phyloP scores from a whole-genome alignment of 768 basidiomycete genomes.

The Lentinula aciculospora region DNA sequence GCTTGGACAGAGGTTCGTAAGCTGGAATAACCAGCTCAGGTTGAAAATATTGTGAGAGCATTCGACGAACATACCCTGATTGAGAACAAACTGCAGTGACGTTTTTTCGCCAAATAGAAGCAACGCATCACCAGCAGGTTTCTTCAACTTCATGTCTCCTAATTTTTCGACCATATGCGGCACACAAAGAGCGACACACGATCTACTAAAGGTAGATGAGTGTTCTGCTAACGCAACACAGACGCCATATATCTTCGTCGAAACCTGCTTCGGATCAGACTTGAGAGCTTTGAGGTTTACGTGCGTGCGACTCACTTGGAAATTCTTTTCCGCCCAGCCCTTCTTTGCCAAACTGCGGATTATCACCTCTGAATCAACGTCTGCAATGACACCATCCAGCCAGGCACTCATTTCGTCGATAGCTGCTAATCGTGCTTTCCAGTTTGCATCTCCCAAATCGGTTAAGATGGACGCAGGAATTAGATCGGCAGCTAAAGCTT shows the following conservation, averaged over 20 bases:
- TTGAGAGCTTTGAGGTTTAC: background rate
- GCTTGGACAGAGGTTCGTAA: conserved; percentile 89
- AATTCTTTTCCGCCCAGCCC: conserved; percentile 98
- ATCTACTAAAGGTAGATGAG: conserved; percentile 79
- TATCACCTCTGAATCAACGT: conserved; percentile 82
- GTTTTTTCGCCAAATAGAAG: conserved; percentile 83
- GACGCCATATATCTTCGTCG: conserved; percentile 80
- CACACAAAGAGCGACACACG: conserved; percentile 77
- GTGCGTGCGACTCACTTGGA: conserved; percentile 58
- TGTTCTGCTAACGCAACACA: conserved; percentile 67
- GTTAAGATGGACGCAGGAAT: conserved; percentile 68
- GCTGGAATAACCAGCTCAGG: conserved; percentile 39
- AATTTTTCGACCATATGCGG: conserved; percentile 88
- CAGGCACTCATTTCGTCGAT: conserved; percentile 82
- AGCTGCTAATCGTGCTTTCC: conserved; percentile 88
- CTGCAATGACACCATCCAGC: conserved; percentile 63
- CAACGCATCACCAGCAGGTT: conserved; percentile 89
- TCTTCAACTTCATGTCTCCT: conserved; percentile 95
- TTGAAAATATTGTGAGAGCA: background rate
- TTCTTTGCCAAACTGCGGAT: conserved; percentile 86
- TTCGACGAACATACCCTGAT: conserved; percentile 59
- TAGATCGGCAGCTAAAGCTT: conserved; percentile 62
- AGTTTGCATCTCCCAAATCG: conserved; percentile 81
- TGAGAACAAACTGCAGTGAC: conserved; percentile 89
- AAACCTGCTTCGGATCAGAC: conserved; percentile 52